These are phyloP conservation scores for Blastobotrys mokoenaii DNA, from an alignment of 805 yeast species.

Conservation along the genomic window DNA sequence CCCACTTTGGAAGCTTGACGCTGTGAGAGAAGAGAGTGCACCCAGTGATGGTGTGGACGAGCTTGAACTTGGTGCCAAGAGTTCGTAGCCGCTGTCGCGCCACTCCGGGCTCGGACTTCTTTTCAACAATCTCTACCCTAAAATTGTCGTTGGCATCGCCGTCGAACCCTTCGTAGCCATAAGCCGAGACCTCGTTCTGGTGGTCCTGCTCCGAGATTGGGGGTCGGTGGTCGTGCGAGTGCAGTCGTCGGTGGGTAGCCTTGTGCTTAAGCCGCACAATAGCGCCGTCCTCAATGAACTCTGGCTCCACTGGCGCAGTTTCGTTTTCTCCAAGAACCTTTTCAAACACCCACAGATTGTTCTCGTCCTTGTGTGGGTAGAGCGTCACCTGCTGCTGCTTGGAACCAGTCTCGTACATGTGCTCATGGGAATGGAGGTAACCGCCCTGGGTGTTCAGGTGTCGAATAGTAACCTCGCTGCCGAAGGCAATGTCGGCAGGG, in stretches of 20 bases:
- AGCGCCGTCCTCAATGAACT: conserved; percentile 46
- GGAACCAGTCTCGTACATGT: conserved; percentile 55
- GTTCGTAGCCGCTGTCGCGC: conserved; percentile 39
- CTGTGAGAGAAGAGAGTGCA: conserved; percentile 73
- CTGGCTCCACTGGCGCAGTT: conserved; percentile 29
- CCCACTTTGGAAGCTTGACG: conserved; percentile 76
- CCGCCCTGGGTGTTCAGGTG: conserved; percentile 64
- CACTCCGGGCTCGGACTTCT: conserved; percentile 29
- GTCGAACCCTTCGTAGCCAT: conserved; percentile 51
- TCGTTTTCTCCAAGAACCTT: conserved; percentile 15
- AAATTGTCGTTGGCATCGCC: conserved; percentile 69
- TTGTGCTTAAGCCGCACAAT: conserved; percentile 62
- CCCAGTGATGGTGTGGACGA: conserved; percentile 55
- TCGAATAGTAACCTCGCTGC: conserved; percentile 63
- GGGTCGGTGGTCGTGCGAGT: conserved; percentile 68
- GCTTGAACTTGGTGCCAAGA: conserved; percentile 59
- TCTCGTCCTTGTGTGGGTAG: conserved; percentile 51
- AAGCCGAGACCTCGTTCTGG: conserved; percentile 70
- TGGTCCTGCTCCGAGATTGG: conserved; percentile 89
- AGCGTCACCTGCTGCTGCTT: conserved; percentile 74
- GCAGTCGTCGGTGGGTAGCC: conserved; percentile 56
- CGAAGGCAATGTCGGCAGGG: conserved; percentile 64
- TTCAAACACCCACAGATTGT: conserved; percentile 73
- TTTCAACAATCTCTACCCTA: conserved; percentile 44
- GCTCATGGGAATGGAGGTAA: conserved; percentile 72